These are phyloP conservation scores for Lachancea meyersii DNA, from an alignment of 805 yeast genomes.

Conservation along the genomic window DNA sequence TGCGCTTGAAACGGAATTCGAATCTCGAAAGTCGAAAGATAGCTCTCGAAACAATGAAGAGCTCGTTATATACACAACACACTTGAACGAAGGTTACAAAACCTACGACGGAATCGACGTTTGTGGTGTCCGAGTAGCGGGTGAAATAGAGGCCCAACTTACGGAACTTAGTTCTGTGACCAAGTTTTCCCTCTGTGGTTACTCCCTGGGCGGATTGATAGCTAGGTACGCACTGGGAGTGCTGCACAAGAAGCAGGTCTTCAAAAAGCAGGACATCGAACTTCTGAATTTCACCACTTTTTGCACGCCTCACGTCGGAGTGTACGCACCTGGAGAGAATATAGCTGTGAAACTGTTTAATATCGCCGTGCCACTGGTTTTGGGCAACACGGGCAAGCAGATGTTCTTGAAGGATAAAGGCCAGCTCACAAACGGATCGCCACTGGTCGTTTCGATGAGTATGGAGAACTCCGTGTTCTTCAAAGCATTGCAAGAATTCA, in stretches of 20 bases:
- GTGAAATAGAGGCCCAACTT: slow-evolving; percentile 50
- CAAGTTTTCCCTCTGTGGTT: slow-evolving; percentile 72
- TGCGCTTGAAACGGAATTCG: slow-evolving; percentile 36
- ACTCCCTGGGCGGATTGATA: slow-evolving; percentile 80
- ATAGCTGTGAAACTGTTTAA: slow-evolving; percentile 52
- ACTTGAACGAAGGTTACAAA: slow-evolving; percentile 61
- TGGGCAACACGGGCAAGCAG: slow-evolving; percentile 71
- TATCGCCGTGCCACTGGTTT: slow-evolving; percentile 51
- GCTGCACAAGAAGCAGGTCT: slow-evolving; percentile 49
- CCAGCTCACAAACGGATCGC: slow-evolving; percentile 30
- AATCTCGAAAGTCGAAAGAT: slow-evolving; percentile 16
- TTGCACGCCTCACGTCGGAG: slow-evolving; percentile 67
- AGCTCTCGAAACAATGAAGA: slow-evolving; percentile 17
- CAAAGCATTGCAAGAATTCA: slow-evolving; percentile 49
- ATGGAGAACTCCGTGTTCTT: slow-evolving; percentile 53
- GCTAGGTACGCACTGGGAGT: slow-evolving; percentile 73
- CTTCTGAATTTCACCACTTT: slow-evolving; percentile 59
- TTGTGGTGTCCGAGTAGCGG: slow-evolving; percentile 69
- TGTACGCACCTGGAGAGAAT: slow-evolving; percentile 52
- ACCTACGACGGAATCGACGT: slow-evolving; percentile 86
- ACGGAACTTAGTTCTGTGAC: slow-evolving; percentile 36
- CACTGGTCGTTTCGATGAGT: slow-evolving; percentile 64
- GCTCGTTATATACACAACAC: slow-evolving; percentile 31
- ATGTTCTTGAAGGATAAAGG: slow-evolving; percentile 55
- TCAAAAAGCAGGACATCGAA: slow-evolving; percentile 36